Conservation (phyloP, 306 rosid genomes). For the Echinosophora koreensis region DNA sequence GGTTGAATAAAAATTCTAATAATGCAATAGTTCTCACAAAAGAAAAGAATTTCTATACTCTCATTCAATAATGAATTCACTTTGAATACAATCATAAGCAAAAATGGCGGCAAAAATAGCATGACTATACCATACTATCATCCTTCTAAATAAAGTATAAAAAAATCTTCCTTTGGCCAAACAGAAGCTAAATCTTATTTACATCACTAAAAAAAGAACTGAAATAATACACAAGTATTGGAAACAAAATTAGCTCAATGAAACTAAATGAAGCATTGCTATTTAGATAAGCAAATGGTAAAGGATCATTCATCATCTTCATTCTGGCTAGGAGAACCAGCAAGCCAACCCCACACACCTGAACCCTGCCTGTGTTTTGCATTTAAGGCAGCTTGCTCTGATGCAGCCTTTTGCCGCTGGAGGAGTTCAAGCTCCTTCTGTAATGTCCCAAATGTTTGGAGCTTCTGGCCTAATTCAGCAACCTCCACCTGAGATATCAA, state of each 20-base stretch:
- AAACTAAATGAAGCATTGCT: constrained; percentile 57
- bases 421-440: constrained; percentile 95
- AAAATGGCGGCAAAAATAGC: constrained; percentile 56
- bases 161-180: constrained; percentile 50
- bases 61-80: constrained; percentile 45
- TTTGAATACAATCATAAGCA: constrained; percentile 57
- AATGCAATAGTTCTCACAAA: constrained; percentile 32
- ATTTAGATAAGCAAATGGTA: constrained; percentile 39
- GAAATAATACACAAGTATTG: constrained; percentile 51
- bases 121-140: constrained; percentile 42
- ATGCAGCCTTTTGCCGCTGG: constrained; percentile 87
- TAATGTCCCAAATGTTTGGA: constrained; percentile 82
- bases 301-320: constrained; percentile 59
- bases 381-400: constrained; percentile 82
- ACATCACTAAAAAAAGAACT: constrained; percentile 54
- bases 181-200: constrained; percentile 61
- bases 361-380: constrained; percentile 79
- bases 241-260: constrained; percentile 52
- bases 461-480: constrained; percentile 92
- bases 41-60: constrained; percentile 51
- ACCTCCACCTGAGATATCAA: constrained; percentile 76
- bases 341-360: constrained; percentile 98
- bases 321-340: constrained; percentile 61
- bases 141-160: constrained; percentile 49
- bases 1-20: neutral